Base-by-base conservation (phyloP, 2,329 filamentous ascomycete genomes). In the Alternaria postmessia region DNA sequence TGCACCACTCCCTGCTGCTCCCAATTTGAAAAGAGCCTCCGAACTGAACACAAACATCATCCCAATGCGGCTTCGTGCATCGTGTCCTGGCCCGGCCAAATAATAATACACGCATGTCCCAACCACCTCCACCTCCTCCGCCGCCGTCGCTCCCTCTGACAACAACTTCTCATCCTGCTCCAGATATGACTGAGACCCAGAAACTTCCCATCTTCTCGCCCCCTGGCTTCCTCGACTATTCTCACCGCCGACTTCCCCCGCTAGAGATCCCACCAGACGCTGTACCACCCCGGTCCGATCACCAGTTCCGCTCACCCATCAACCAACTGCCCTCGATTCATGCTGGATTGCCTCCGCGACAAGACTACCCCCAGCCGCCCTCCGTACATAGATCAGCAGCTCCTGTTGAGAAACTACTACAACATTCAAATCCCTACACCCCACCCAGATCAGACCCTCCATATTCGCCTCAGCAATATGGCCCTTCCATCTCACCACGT, bases 151-250 rank as follows among this genome's bases (percentile, higher is more conserved):
- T 80, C 61, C 79, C 80, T 76, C 77, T 78, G 58, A 75, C 77
- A 58, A 75, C 73, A 63, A 66, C 71, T 51, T 71, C 69, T 65
- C 70, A 66, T 68, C 67, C 74, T 57, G 59, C 74, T 64, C 62
- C 74, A 73, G 74, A 74, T 59, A 83, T 83, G 81, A 81, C 81
- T 32, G 80, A 82, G 67, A 81, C 78, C 57, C 81, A 82, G 64
- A 81, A 78, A 57, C 74, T 75, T 52, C 79, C 78, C 52, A 69
- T 73, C 52, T 79, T 82, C 52, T 78, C 79, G 30, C 70, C 77
- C 46, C 75, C 79, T 38, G 70, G 70, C 39, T 82, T 80, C 66
- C 70, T 77, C 46, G 76, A 77, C 59, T 77, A 77, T 59, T 74
- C 78, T 39, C 76, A 79, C 65, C 76, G 78, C 51, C 75, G 76